Conservation (phyloP, 2,329 filamentous ascomycete genomes). For the Sodiomyces alkalinus region DNA sequence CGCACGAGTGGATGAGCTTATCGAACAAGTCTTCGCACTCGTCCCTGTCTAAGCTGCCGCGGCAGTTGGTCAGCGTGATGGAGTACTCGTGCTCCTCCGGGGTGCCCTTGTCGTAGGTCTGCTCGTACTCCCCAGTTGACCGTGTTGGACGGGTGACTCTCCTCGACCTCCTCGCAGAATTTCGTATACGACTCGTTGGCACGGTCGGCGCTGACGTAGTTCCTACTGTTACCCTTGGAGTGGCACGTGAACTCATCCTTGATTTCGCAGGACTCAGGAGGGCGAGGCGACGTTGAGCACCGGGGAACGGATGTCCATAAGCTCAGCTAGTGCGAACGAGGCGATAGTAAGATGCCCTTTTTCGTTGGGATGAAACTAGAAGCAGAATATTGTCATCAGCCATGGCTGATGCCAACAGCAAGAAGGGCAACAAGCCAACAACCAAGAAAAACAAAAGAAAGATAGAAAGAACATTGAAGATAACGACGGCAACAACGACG, state of each 20-base stretch:
- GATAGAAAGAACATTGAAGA: no score
- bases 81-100: slow-evolving; percentile 12
- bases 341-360: slow-evolving; percentile 14
- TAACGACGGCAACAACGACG: no score
- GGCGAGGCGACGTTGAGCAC: slow-evolving; percentile 6
- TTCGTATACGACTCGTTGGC: slow-evolving; percentile 12
- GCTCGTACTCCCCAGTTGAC: slow-evolving; percentile 9
- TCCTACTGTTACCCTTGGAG: slow-evolving; percentile 9
- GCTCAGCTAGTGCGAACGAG: slow-evolving; percentile 10
- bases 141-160: slow-evolving; percentile 6
- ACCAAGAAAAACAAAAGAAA: no score
- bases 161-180: slow-evolving; percentile 12
- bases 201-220: slow-evolving; percentile 9
- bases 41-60: slow-evolving; percentile 6
- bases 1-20: slow-evolving; percentile 14
- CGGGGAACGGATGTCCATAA: slow-evolving; percentile 9
- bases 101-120: slow-evolving; percentile 13
- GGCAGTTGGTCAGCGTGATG: slow-evolving; percentile 7
- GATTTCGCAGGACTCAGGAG: slow-evolving; percentile 6
- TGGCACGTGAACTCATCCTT: slow-evolving; percentile 13
- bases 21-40: slow-evolving; percentile 9
- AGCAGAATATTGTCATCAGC: no score
- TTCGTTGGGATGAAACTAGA: slow-evolving; percentile 19
- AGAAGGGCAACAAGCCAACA: no score
- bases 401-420: no score